A percentile compares a stretch with the other conserved stretches of the same genome.
These are phyloP conservation scores for Podospora pseudocomata DNA, from an alignment of 495 filamentous ascomycete species.

Conservation along the genomic window DNA sequence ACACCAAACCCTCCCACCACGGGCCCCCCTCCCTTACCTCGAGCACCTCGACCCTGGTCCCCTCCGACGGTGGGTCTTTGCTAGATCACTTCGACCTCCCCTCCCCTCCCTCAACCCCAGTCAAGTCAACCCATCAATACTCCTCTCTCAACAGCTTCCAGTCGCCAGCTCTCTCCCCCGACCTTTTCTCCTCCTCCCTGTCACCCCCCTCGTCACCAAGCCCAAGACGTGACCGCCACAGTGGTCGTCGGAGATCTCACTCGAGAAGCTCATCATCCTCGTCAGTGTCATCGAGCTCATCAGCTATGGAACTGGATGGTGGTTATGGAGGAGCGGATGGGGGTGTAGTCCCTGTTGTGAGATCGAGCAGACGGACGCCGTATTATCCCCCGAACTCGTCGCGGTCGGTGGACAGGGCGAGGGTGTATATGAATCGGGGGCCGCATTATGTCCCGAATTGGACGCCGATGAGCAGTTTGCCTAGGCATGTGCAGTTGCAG, in stretches of 20 bases:
- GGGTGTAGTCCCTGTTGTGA: slow-evolving; percentile 4
- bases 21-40: slow-evolving; percentile 4
- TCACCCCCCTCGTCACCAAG: neutral
- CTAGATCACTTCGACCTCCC: slow-evolving; percentile 26
- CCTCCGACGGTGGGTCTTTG: slow-evolving; percentile 19
- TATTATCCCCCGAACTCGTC: slow-evolving; percentile 32
- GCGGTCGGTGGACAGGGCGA: slow-evolving; percentile 14
- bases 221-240: neutral
- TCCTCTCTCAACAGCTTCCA: slow-evolving; percentile 1
- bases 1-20: neutral
- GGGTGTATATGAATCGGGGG: slow-evolving; percentile 25
- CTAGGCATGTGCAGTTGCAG: slow-evolving; percentile 19
- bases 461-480: slow-evolving; percentile 26
- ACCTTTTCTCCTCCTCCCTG: slow-evolving; percentile 1
- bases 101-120: slow-evolving; percentile 20
- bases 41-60: slow-evolving; percentile 17
- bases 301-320: neutral
- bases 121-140: slow-evolving; percentile 4
- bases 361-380: slow-evolving; percentile 15
- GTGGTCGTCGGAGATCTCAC: neutral
- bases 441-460: slow-evolving; percentile 26
- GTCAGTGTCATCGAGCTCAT: neutral
- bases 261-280: slow-evolving; percentile 10
- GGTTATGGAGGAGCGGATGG: neutral
- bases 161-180: slow-evolving; percentile 10